Evolutionary conservation across 768 basidiomycete species (phyloP), one percentile per base, ranked within the genome.

Genomic region (Rhodosporidiobolus sp.): DNA sequence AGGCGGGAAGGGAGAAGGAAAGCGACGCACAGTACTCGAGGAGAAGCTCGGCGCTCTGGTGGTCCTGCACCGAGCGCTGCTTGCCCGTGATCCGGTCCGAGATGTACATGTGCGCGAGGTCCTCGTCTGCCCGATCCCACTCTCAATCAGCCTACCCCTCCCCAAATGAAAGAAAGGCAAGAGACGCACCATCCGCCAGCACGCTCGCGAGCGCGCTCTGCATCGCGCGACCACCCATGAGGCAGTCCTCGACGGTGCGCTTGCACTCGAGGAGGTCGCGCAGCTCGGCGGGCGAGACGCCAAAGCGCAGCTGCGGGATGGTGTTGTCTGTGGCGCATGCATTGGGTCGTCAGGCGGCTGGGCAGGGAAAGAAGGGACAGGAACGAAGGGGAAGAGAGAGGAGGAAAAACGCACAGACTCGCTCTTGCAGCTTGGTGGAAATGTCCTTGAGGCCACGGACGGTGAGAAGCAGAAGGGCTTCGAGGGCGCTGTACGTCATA

Each of bases 231-330:
- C 74, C 74, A 16, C 63, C 46, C 34, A 67, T 10, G 14, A 75
- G 19, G 26, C 58, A 63, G 34, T 75, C 74, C 53, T 75, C 69
- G 45, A 70, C 69, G 1, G 65, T 67, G 9, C 74, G n/a, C 58
- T 75, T 75, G 43, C 59, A 59, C 50, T 75, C 69, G 24, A 75
- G 63, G 0, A 75, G 24, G 38, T 75, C 69, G 32, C 70, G 43
- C 24, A 75, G 69, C 65, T 74, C 73, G 24, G 68, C 68, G 4
- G 68, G 68, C 6, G 65, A 67, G n/a, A 74, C 73, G 5, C 73
- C 73, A 16, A 67, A 63, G 3, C 73, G 65, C 3, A 74, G 69
- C 38, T 64, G 54, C 35, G 63, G 69, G 32, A 70, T 63, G 3
- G 52, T 43, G n/a, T n/a, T n/a, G n/a, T n/a, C n/a, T n/a, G n/a